Base-by-base conservation (phyloP, 345 rosid species). In the Pistacia integerrima region DNA sequence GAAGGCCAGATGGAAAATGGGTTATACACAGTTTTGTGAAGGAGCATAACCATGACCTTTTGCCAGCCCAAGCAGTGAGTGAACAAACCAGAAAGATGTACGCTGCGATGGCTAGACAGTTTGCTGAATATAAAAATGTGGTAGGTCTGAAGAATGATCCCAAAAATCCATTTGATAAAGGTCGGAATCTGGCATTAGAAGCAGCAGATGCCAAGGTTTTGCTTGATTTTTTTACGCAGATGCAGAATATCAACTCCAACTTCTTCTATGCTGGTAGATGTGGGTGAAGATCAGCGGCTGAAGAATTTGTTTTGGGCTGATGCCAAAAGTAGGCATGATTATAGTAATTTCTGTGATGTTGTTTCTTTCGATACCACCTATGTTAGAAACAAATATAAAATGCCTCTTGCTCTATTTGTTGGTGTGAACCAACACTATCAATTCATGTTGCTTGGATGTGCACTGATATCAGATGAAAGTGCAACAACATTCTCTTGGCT, bases 1-100 rank as follows among this genome's bases (percentile, higher is more conserved):
- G 92, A 82, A 85, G 85, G 78, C 62, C 70, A 11, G 92, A 88
- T 58, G 92, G 92, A 44, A 88, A 88, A 69, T 88, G 92, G 92
- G 83, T 87, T 28, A 87, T 88, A 60, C 92, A 88, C 77, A 80
- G 79, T 75, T 86, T 88, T 69, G 80, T 87, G 38, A 88, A 88
- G 85, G 90, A 88, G 78, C 92, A 88, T 69, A 88, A 88, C 75
- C 92, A 89, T 64, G 92, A 87, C 67, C 92, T 89, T 77, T 79
- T 89, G 69, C 92, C 92, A 1, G 92, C 92, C 69, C 92, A 87
- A 62, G 90, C 92, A 69, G 88, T 89, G 57, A 89, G 90, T 61
- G 92, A 89, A 70, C 87, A 82, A 67, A 89, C 92, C 11, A 85
- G 87, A 76, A 89, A 82, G 82, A 87, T 85, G 89, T 89, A 89